These are phyloP conservation scores for Ajuga chamaepitys DNA, from an alignment of 257 asterid genomes.

Conservation along the genomic window DNA sequence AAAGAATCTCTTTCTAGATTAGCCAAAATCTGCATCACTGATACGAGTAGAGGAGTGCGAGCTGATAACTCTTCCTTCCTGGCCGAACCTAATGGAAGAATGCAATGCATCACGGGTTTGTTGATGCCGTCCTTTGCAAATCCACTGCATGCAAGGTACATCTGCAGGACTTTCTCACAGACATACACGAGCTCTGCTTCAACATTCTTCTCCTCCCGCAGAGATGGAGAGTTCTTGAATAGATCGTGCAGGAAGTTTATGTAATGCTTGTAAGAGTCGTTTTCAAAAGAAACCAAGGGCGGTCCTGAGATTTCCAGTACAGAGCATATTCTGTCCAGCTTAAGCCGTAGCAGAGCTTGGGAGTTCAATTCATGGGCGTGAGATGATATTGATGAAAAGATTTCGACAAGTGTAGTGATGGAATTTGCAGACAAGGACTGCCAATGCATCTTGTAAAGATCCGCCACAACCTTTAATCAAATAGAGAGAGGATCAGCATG, in stretches of 20 bases:
- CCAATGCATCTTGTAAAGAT: slow-evolving; percentile 69
- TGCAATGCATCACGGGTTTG: slow-evolving; percentile 36
- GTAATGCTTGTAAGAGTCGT: slow-evolving; percentile 67
- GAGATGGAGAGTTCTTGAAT: slow-evolving; percentile 35
- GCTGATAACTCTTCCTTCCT: slow-evolving; percentile 93
- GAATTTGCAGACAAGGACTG: slow-evolving; percentile 38
- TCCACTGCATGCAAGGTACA: slow-evolving; percentile 75
- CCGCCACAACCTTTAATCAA: slow-evolving; percentile 56
- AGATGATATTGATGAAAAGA: slow-evolving; percentile 49
- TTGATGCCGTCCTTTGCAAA: slow-evolving; percentile 25
- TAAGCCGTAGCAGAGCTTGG: slow-evolving; percentile 34
- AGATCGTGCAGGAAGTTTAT: slow-evolving; percentile 62
- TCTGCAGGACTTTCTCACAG: slow-evolving; percentile 54
- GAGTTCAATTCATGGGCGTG: slow-evolving; percentile 77
- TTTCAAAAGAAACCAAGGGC: slow-evolving; percentile 89
- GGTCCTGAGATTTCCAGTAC: slow-evolving; percentile 75
- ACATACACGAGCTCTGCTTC: slow-evolving; percentile 69
- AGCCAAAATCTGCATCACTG: slow-evolving; percentile 55
- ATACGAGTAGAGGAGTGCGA: slow-evolving; percentile 57
- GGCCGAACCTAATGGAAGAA: slow-evolving; percentile 80
- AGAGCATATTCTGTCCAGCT: slow-evolving; percentile 69
- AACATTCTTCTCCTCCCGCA: slow-evolving; percentile 43
- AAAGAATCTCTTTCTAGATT: slow-evolving; percentile 48
- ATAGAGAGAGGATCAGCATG: slow-evolving; percentile 4
- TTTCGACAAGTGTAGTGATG: slow-evolving; percentile 35